Conservation (phyloP, 179 eudicot genomes). For the Spergularia azorica region DNA sequence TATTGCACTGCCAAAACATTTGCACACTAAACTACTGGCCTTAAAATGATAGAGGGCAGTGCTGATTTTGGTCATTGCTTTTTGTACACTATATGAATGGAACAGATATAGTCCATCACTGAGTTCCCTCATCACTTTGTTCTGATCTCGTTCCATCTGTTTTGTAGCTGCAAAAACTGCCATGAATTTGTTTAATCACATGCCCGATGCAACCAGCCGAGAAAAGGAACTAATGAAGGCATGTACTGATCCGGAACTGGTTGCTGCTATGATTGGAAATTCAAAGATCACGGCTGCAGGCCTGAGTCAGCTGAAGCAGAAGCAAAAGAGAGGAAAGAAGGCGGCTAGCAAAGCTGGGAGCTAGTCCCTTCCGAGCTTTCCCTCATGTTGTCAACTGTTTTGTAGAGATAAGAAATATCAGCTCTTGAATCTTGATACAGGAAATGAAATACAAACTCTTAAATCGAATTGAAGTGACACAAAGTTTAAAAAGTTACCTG, state of each 20-base stretch:
- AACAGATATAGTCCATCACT: no score
- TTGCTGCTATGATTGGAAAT: slow-evolving; percentile 89
- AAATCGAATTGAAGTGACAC: no score
- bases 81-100: no score
- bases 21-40: neutral
- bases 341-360: slow-evolving; percentile 43
- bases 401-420: neutral
- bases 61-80: no score
- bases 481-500: no score
- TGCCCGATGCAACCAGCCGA: slow-evolving; percentile 68
- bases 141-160: neutral
- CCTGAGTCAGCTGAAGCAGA: slow-evolving; percentile 83
- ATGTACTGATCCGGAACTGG: slow-evolving; percentile 91
- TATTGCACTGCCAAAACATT: neutral
- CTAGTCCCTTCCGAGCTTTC: neutral
- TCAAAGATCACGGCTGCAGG: slow-evolving; percentile 88
- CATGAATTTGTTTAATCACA: slow-evolving; percentile 87
- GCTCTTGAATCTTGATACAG: no score
- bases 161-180: slow-evolving; percentile 87
- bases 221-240: slow-evolving; percentile 99
- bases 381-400: neutral
- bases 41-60: no score
- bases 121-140: neutral
- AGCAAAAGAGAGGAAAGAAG: slow-evolving; percentile 91
- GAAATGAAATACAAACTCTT: no score